These are phyloP conservation scores for Canavalia gladiata DNA, from an alignment of 306 rosid genomes.

Conservation along the genomic window DNA sequence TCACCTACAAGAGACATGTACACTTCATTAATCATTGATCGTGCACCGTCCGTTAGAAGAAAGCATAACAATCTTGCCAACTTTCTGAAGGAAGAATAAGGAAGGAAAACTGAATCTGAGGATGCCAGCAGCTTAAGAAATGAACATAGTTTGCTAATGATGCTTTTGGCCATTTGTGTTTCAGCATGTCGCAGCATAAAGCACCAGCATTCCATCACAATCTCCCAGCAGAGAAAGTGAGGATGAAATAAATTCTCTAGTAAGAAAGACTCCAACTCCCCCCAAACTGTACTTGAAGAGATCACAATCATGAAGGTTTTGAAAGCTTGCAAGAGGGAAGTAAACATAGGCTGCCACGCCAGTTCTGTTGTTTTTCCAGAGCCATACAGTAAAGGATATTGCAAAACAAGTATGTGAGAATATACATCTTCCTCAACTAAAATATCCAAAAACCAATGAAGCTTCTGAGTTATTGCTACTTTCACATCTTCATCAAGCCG, in stretches of 20 bases:
- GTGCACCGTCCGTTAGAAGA: slow-evolving; percentile 69
- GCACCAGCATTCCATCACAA: slow-evolving; percentile 95
- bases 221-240: slow-evolving; percentile 88
- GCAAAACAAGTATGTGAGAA: slow-evolving; percentile 70
- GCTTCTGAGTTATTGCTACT: slow-evolving; percentile 64
- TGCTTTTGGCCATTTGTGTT: slow-evolving; percentile 58
- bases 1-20: slow-evolving; percentile 65
- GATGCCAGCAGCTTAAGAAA: slow-evolving; percentile 74
- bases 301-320: slow-evolving; percentile 78
- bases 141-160: slow-evolving; percentile 65
- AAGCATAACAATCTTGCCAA: slow-evolving; percentile 78
- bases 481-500: slow-evolving; percentile 63
- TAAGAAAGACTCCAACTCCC: slow-evolving; percentile 73
- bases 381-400: slow-evolving; percentile 65
- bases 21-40: slow-evolving; percentile 65
- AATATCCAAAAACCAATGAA: slow-evolving; percentile 72
- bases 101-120: slow-evolving; percentile 67
- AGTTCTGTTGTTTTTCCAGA: slow-evolving; percentile 64
- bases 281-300: slow-evolving; percentile 77
- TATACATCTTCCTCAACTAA: slow-evolving; percentile 78
- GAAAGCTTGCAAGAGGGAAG: slow-evolving; percentile 72
- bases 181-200: slow-evolving; percentile 81
- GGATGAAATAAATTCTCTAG: slow-evolving; percentile 90
- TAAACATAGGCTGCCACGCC: slow-evolving; percentile 74
- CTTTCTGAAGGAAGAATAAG: slow-evolving; percentile 72